Conservation (phyloP, 2,329 filamentous ascomycete species). For the Canariomyces notabilis region DNA sequence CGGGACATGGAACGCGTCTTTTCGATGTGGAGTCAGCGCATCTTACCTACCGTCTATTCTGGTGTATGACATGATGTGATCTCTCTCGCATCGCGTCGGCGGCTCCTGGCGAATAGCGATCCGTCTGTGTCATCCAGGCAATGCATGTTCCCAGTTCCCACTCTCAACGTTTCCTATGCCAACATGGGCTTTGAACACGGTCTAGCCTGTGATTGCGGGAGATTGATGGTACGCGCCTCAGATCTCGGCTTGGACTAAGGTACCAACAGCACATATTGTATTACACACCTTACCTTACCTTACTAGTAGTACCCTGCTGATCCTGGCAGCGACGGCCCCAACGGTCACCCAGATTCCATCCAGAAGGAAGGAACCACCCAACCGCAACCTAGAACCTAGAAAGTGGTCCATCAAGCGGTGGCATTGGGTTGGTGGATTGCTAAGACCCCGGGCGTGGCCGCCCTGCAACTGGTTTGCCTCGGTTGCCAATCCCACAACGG, state of each 20-base stretch:
- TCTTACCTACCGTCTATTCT: neutral
- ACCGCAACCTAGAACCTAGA: too few relatives aligned
- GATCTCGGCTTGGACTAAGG: too few relatives aligned
- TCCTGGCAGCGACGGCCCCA: neutral
- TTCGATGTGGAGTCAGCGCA: neutral
- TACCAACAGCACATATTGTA: too few relatives aligned
- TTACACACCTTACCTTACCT: too few relatives aligned
- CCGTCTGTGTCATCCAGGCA: too few relatives aligned
- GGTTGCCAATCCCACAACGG: neutral
- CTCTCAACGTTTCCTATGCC: neutral
- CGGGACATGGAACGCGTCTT: constrained; percentile 1
- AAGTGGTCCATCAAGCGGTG: neutral
- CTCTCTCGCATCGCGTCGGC: neutral
- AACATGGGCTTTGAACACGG: neutral
- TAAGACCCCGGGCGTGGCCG: neutral
- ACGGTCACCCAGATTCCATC: neutral
- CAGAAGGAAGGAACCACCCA: neutral
- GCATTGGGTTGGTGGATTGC: neutral
- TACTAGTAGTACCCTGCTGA: too few relatives aligned
- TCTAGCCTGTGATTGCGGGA: neutral
- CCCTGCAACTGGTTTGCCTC: neutral
- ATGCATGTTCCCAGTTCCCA: too few relatives aligned
- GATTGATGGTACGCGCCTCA: neutral
- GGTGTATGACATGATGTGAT: neutral
- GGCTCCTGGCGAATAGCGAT: neutral